These are phyloP conservation scores for Medicago arabica DNA, from an alignment of 306 rosid species.

Conservation along the genomic window DNA sequence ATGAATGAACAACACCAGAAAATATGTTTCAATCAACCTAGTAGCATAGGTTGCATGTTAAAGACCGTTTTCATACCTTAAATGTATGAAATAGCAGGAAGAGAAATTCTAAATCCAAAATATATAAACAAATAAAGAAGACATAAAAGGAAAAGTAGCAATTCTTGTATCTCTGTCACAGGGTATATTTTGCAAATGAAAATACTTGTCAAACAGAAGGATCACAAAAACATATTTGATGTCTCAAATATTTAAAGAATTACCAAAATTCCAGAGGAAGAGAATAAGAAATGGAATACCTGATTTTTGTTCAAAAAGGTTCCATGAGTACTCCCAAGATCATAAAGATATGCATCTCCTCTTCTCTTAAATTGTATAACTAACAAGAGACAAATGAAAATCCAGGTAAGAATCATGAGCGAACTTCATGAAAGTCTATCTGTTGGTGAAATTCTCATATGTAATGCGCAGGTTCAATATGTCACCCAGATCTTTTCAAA, in stretches of 20 bases:
- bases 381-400: conserved; percentile 47
- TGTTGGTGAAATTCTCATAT: conserved; percentile 15
- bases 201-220: neutral
- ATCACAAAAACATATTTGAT: conserved; percentile 23
- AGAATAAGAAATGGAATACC: conserved; percentile 54
- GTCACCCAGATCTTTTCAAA: conserved; percentile 14
- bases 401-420: conserved; percentile 35
- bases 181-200: conserved; percentile 6
- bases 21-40: conserved; percentile 12
- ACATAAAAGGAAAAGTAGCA: neutral
- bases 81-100: conserved; percentile 17
- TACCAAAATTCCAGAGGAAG: conserved; percentile 18
- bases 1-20: neutral
- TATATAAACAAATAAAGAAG: neutral
- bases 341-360: conserved; percentile 86
- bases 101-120: conserved; percentile 13
- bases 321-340: conserved; percentile 97
- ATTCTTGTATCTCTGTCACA: conserved; percentile 16
- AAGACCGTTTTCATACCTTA: neutral
- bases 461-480: conserved; percentile 9
- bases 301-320: conserved; percentile 82
- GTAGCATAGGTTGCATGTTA: conserved; percentile 11
- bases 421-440: conserved; percentile 14
- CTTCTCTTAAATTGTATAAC: conserved; percentile 86
- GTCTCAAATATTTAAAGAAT: conserved; percentile 18